Evolutionary conservation across 140 eudicot genomes (phyloP).

Genomic region (Ambrosia hybrid): DNA sequence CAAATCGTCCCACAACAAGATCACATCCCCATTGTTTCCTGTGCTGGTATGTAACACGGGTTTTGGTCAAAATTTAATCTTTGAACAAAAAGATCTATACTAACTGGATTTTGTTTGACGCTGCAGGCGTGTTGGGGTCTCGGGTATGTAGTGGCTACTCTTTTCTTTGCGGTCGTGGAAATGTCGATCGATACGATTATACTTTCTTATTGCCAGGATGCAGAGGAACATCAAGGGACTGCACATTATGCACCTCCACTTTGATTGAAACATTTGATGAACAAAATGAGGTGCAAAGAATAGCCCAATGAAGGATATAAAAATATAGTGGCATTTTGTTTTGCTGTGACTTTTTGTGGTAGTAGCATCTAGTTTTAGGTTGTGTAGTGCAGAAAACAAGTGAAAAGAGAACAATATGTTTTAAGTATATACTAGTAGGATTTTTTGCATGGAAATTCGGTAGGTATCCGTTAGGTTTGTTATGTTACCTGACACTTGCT

Average conservation of each 20-base stretch:
- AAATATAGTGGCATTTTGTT: slow-evolving; percentile 14
- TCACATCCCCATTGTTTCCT: slow-evolving; percentile 89
- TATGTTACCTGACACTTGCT: no score
- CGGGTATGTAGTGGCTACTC: slow-evolving; percentile 83
- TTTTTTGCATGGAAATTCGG: no score
- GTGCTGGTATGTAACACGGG: slow-evolving; percentile 67
- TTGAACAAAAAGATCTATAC: not conserved
- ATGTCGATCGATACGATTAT: slow-evolving; percentile 93
- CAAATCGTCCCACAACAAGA: slow-evolving; percentile 84
- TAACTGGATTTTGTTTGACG: not conserved
- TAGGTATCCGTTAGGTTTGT: no score
- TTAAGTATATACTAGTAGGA: no score
- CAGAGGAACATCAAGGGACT: slow-evolving; percentile 93
- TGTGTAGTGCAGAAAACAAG: slow-evolving; percentile 23
- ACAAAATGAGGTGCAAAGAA: slow-evolving; percentile 83
- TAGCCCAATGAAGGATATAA: slow-evolving; percentile 58
- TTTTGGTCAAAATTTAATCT: slow-evolving; percentile 6
- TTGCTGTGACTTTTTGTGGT: slow-evolving; percentile 19
- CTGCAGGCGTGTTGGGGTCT: slow-evolving; percentile 85
- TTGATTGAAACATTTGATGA: slow-evolving; percentile 83
- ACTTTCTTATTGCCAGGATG: slow-evolving; percentile 89
- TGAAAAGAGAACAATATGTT: not conserved
- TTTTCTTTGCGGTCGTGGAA: slow-evolving; percentile 92
- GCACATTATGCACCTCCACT: slow-evolving; percentile 96
- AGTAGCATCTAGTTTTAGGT: slow-evolving; percentile 17